Evolutionary conservation across 352 stramenopile genomes (phyloP).

Genomic region (Pythium plurisporium): DNA sequence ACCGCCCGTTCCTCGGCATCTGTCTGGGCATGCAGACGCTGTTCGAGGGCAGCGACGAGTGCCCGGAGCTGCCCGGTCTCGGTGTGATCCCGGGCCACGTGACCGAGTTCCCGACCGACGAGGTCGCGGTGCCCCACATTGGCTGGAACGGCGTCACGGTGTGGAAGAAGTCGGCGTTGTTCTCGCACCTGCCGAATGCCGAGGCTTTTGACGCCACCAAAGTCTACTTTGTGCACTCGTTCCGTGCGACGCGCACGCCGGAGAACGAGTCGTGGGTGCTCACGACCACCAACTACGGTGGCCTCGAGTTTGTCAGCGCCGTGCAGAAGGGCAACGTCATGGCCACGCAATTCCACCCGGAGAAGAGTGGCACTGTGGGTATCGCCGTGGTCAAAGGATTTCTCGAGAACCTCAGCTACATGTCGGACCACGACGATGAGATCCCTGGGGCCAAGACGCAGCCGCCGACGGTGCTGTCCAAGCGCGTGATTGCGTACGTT

Average conservation of each 20-base stretch:
- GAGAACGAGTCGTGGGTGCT: conserved; percentile 92
- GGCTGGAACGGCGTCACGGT: conserved; percentile 96
- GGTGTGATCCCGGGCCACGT: conserved; percentile 92
- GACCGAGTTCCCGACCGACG: conserved; percentile 79
- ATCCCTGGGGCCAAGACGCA: conserved; percentile 29
- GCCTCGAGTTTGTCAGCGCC: conserved; percentile 90
- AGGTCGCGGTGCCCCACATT: conserved; percentile 94
- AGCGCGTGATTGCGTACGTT: conserved; percentile 93
- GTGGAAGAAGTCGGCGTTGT: conserved; percentile 83
- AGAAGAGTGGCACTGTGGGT: conserved; percentile 94
- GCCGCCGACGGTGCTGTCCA: conserved; percentile 80
- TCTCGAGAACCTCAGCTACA: conserved; percentile 66
- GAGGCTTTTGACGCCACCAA: conserved; percentile 37
- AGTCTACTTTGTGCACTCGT: conserved; percentile 99
- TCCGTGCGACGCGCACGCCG: conserved; percentile 67
- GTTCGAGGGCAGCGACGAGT: conserved; percentile 96
- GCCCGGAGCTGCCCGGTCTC: conserved; percentile 77
- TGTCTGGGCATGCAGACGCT: conserved; percentile 98
- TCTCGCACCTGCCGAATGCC: conserved; percentile 36
- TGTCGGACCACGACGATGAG: conserved; percentile 40
- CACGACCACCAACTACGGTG: conserved; percentile 94
- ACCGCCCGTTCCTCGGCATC: conserved; percentile 96
- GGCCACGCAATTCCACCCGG: conserved; percentile 98
- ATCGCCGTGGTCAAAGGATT: conserved; percentile 93
- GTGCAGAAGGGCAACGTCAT: conserved; percentile 95